phyloP scores from a whole-genome alignment of 257 asterid species.

The Solanum tarijense region DNA sequence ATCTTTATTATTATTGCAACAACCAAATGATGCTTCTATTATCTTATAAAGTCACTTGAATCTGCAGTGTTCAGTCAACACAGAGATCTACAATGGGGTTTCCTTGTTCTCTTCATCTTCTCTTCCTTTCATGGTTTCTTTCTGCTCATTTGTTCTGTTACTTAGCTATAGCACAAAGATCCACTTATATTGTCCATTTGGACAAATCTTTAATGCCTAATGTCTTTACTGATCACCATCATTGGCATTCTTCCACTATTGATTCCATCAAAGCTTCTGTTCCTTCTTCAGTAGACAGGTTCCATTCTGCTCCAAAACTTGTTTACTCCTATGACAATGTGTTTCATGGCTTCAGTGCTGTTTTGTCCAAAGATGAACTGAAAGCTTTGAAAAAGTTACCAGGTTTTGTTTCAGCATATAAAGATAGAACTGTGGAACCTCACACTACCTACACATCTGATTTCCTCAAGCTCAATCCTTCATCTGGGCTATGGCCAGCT shows the following conservation, averaged over 20 bases:
- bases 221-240: not conserved
- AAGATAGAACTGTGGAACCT: not conserved
- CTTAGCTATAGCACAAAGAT: not conserved
- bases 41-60: not conserved
- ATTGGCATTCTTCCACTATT: not conserved
- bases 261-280: not conserved
- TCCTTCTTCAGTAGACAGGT: not conserved
- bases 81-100: not conserved
- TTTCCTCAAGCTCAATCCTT: slow-evolving; percentile 6
- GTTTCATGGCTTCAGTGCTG: not conserved
- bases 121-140: not conserved
- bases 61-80: not conserved
- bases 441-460: slow-evolving; percentile 10
- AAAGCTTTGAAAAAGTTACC: not conserved
- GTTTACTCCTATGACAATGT: not conserved
- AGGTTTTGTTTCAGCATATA: not conserved
- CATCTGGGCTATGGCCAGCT: slow-evolving; percentile 8
- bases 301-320: not conserved
- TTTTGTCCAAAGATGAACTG: not conserved
- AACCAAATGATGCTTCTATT: not conserved
- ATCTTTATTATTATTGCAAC: not conserved
- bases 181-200: not conserved
- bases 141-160: not conserved
- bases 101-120: not conserved
- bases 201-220: not conserved